phyloP scores from a whole-genome alignment of 208 protist genomes.

The Leishmania martiniquensis region DNA sequence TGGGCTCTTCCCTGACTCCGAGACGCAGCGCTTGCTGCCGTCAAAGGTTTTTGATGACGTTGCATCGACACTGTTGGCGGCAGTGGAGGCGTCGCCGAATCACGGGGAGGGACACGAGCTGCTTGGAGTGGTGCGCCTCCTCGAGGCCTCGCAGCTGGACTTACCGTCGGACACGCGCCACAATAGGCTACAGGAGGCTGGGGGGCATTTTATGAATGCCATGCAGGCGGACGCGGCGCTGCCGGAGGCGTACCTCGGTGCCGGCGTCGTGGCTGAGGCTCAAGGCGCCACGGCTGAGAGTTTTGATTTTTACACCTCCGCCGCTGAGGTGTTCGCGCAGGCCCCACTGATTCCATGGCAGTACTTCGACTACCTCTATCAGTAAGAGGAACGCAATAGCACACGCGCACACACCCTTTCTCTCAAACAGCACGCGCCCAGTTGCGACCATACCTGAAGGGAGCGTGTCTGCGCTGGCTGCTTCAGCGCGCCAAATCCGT shows the following conservation, averaged over 20 bases:
- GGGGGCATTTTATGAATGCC: slow-evolving; percentile 51
- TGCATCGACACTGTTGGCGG: slow-evolving; percentile 42
- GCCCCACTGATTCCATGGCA: slow-evolving; percentile 67
- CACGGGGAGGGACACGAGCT: slow-evolving; percentile 61
- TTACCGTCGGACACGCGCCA: slow-evolving; percentile 32
- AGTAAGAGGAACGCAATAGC: slow-evolving; percentile 8
- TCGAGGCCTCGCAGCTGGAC: slow-evolving; percentile 50
- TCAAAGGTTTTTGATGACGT: slow-evolving; percentile 33
- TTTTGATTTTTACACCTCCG: slow-evolving; percentile 65
- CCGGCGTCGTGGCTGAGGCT: slow-evolving; percentile 66
- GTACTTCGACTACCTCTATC: slow-evolving; percentile 66
- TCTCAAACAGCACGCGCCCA: not conserved
- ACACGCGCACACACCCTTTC: too few relatives aligned
- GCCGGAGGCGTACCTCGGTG: slow-evolving; percentile 52
- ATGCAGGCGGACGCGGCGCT: slow-evolving; percentile 41
- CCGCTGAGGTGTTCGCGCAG: slow-evolving; percentile 46
- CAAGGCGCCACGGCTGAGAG: slow-evolving; percentile 58
- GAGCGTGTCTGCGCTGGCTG: not conserved
- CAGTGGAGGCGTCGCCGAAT: slow-evolving; percentile 44
- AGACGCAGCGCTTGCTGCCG: slow-evolving; percentile 12
- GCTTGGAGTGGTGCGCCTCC: slow-evolving; percentile 49
- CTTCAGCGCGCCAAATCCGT: not conserved
- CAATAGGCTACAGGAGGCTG: slow-evolving; percentile 54
- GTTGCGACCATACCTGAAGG: not conserved
- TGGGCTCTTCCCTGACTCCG: not conserved